Conservation (phyloP, 805 yeast species). For the Lachancea sp. region DNA sequence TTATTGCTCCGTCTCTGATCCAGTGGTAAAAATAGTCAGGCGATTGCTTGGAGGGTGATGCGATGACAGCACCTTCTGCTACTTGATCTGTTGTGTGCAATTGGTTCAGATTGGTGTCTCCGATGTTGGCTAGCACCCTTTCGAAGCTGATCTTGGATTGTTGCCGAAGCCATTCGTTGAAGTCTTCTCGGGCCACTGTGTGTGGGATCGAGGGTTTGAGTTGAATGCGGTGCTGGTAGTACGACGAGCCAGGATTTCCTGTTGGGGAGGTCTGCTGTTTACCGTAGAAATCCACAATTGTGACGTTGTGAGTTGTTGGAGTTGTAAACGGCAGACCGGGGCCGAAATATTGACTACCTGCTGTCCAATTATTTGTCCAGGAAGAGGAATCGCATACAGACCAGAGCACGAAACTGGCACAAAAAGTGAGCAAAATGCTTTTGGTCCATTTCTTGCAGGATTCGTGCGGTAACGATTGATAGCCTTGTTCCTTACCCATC, state of each 20-base stretch:
- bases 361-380: neutral
- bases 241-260: slow-evolving; percentile 2
- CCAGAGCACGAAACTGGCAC: slow-evolving; percentile 3
- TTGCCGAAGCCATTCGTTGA: slow-evolving; percentile 9
- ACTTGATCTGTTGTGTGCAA: slow-evolving; percentile 34
- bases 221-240: slow-evolving; percentile 7
- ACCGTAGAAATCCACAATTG: slow-evolving; percentile 4
- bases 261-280: neutral
- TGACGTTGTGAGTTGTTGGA: slow-evolving; percentile 5
- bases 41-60: slow-evolving; percentile 62
- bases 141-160: slow-evolving; percentile 28
- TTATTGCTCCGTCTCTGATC: slow-evolving; percentile 85
- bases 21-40: slow-evolving; percentile 90
- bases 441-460: neutral
- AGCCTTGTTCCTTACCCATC: neutral
- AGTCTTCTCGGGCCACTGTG: slow-evolving; percentile 9
- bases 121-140: slow-evolving; percentile 43
- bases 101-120: slow-evolving; percentile 33
- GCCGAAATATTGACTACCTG: neutral
- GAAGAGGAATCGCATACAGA: neutral
- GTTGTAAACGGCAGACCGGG: neutral
- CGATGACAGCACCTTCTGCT: slow-evolving; percentile 67
- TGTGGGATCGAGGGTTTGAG: slow-evolving; percentile 5
- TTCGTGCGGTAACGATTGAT: neutral
- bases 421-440: neutral